Evolutionary conservation across 208 protist genomes (phyloP).

Genomic region (Sergeia podlipaevii): DNA sequence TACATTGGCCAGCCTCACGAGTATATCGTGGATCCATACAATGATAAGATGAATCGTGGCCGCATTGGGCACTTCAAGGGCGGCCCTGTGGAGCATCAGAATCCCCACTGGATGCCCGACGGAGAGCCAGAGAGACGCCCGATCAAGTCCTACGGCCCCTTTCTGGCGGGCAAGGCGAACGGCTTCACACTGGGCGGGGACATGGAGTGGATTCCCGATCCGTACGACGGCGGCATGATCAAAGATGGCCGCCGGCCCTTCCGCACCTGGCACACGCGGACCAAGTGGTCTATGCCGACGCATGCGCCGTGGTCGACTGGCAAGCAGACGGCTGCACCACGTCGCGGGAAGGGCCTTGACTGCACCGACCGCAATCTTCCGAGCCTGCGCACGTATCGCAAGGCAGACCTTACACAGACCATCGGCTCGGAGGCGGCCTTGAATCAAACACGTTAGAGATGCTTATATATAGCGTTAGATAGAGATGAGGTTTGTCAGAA

Average conservation of each 20-base stretch:
- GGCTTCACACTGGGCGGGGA: slow-evolving; percentile 58
- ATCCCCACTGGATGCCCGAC: slow-evolving; percentile 81
- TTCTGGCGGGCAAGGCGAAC: slow-evolving; percentile 70
- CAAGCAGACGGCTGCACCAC: slow-evolving; percentile 70
- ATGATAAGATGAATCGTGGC: slow-evolving; percentile 63
- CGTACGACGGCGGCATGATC: slow-evolving; percentile 59
- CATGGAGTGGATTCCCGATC: slow-evolving; percentile 84
- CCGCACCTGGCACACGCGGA: slow-evolving; percentile 86
- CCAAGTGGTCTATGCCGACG: slow-evolving; percentile 87
- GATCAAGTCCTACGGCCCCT: slow-evolving; percentile 52
- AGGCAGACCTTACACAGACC: slow-evolving; percentile 62
- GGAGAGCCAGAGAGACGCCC: slow-evolving; percentile 49
- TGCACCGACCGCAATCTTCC: slow-evolving; percentile 55
- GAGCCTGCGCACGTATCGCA: slow-evolving; percentile 45
- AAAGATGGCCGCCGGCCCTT: slow-evolving; percentile 61
- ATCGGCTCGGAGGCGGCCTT: slow-evolving; percentile 75
- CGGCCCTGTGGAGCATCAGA: slow-evolving; percentile 56
- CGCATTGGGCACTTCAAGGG: slow-evolving; percentile 74
- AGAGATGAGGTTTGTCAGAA: too few species aligned
- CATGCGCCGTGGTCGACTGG: slow-evolving; percentile 81
- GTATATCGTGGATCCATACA: slow-evolving; percentile 82
- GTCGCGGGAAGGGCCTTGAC: slow-evolving; percentile 53
- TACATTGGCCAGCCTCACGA: slow-evolving; percentile 69
- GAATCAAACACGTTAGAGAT: slow-evolving; percentile 12
- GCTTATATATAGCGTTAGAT: background rate